Evolutionary conservation across 139 green algal species (phyloP), one percentile per base, ranked within the genome.

Genomic region (Auxenochlorella pyrenoidosa): DNA sequence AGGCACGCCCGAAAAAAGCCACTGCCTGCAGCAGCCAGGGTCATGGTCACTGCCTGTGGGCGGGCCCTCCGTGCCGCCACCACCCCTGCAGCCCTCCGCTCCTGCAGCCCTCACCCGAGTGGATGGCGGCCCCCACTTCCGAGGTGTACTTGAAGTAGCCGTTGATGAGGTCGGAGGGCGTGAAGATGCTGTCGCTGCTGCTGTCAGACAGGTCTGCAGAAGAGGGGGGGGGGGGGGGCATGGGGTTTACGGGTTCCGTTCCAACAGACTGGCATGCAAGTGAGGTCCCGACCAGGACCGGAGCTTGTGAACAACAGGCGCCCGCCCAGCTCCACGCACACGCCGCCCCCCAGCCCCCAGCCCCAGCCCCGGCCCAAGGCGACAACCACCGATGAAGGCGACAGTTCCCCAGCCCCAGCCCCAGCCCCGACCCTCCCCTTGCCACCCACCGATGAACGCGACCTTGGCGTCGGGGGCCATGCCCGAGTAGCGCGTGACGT

Each of bases 391-490:
- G 19, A 94, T 92, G 92, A 99, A 98, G 0, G 94, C 95, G 3
- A 99, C 58, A n/a, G n/a, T n/a, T n/a, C n/a, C n/a, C n/a, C n/a
- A n/a, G n/a, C n/a, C n/a, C n/a, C n/a, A n/a, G 15, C 30, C 22
- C 16, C 41, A 80, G 24, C 13, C 16, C 80, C 68, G 43, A 90
- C 88, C 51, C 70, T 32, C 76, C 47, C 73, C 75, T 47, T 86
- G 89, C 34, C 10, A 59, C 38, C 94, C 92, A 92, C 97, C 96
- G 19, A 94, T 92, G 92, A 99, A 98, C 0, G 94, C 95, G 3
- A 99, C 58, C 75, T 93, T 93, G 40, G 96, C 96, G 18, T 87
- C 82, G 0, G 95, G 95, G 0, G 97, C 97, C 89, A 97, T 95
- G 44, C 97, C 97, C 4, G 92, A 94, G 34, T 93, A 93, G 28